Conservation (phyloP, 441 rosid species). For the Cnidoscolus chayamansa region DNA sequence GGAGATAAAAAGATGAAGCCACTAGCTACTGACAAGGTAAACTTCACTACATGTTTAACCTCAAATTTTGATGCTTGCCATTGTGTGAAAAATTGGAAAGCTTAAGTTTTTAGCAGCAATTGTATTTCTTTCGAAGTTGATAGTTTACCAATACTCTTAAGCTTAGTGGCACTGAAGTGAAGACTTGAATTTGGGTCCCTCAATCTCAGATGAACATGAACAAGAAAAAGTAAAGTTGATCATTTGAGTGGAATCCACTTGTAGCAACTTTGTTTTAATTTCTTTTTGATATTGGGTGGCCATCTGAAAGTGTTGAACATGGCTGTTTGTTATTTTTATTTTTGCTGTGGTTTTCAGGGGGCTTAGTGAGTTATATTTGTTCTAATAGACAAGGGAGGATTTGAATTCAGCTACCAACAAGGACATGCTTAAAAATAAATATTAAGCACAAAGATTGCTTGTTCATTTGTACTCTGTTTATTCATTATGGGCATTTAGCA, state of each 20-base stretch:
- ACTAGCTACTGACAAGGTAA: constrained; percentile 38
- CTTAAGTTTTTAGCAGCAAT: no score
- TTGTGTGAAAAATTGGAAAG: not conserved
- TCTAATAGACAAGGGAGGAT: no score
- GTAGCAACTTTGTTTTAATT: not conserved
- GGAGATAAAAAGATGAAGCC: constrained; percentile 62
- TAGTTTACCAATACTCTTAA: no score
- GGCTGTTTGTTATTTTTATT: not conserved
- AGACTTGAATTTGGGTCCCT: no score
- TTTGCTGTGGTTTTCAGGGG: not conserved
- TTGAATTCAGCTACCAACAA: no score
- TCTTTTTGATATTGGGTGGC: not conserved
- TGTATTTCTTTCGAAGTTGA: no score
- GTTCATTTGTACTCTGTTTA: no score
- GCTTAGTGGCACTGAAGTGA: no score
- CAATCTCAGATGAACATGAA: no score
- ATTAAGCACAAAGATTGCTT: no score
- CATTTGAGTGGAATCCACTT: not conserved
- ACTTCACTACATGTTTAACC: constrained; percentile 15
- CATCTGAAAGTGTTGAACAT: not conserved
- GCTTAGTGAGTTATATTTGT: not conserved
- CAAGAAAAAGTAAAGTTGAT: not conserved
- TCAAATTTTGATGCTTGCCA: not conserved
- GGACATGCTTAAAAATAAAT: no score
- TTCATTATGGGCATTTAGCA: no score